Base-by-base conservation (phyloP, 2,329 filamentous ascomycete species). In the Verticillium dahliae region DNA sequence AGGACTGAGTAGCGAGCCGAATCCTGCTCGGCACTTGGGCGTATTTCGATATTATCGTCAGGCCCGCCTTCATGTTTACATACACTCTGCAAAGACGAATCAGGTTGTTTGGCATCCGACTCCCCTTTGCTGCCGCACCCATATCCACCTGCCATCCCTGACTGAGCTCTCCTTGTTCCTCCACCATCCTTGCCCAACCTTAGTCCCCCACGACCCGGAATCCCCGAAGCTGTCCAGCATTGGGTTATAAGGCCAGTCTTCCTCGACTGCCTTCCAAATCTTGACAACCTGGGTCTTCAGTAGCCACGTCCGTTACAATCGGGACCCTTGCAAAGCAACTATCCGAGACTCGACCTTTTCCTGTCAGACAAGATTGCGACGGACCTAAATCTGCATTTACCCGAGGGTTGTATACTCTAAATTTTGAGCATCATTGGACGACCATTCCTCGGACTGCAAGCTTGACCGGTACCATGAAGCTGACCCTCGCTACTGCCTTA, bases 381-480 rank as follows among this genome's bases (percentile, higher is more conserved):
- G 45, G 45, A 50, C 18, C 45, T 27, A 50, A 50, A 27, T 50
- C 18, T 27, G 45, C 45, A 4, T 18, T 22, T 18, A 22, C 45
- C n/a, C 45, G 45, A 22, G 5, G 22, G 55, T 56, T 27, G 18
- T 18, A 22, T 56, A 4, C 6, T 27, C 22, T 6, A 41, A 13
- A 38, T 1, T 13, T 14, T n/a, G 15, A 9, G 22, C 2, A 31
- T 31, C 34, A 41, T 54, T 50, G 45, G 45, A 50, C 45, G 45
- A 22, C 45, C 35, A 37, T 37, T 10, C 4, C 45, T 10, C 22
- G n/a, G 57, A 39, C 64, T 27, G 27, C 27, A 27, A 27, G 27
- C 27, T 27, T 27, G 27, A 27, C 27, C 27, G 27, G 27, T 27
- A 69, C 39, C 63, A 77, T 76, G 74, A 76, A 73, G 73, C 67